Evolutionary conservation across 352 stramenopile species (phyloP).

Genomic region (Pythium phragmitis): DNA sequence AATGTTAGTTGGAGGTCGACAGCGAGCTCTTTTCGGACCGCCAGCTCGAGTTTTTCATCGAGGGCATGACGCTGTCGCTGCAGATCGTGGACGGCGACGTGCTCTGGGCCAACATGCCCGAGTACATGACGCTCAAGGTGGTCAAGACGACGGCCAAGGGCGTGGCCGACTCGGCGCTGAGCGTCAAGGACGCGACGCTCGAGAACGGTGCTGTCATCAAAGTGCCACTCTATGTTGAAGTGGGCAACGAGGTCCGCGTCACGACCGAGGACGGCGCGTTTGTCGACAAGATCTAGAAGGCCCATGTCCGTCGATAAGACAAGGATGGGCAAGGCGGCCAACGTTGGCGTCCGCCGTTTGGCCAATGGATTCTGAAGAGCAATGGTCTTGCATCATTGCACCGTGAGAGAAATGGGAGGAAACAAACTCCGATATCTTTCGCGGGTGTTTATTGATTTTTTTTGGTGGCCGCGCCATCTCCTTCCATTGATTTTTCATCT

Average conservation of each 20-base stretch:
- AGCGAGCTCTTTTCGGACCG: conserved; percentile 65
- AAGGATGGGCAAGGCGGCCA: background rate
- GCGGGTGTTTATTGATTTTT: background rate
- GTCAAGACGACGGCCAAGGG: conserved; percentile 81
- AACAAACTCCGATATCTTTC: background rate
- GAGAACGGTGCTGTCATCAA: conserved; percentile 79
- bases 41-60: conserved; percentile 74
- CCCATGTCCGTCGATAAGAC: background rate
- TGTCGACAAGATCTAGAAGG: conserved; percentile 64
- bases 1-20: conserved; percentile 64
- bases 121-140: conserved; percentile 73
- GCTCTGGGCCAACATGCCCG: conserved; percentile 85
- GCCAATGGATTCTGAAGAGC: background rate
- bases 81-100: conserved; percentile 86
- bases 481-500: conserved; percentile 11
- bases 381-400: background rate
- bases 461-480: background rate
- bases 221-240: conserved; percentile 82
- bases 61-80: conserved; percentile 78
- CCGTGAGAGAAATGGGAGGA: background rate
- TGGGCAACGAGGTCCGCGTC: conserved; percentile 73
- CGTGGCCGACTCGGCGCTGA: conserved; percentile 71
- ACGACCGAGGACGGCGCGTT: conserved; percentile 74
- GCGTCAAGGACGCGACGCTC: conserved; percentile 81
- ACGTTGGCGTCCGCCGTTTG: background rate